Evolutionary conservation across 306 rosid species (phyloP).

Genomic region (Carpinus viminea): DNA sequence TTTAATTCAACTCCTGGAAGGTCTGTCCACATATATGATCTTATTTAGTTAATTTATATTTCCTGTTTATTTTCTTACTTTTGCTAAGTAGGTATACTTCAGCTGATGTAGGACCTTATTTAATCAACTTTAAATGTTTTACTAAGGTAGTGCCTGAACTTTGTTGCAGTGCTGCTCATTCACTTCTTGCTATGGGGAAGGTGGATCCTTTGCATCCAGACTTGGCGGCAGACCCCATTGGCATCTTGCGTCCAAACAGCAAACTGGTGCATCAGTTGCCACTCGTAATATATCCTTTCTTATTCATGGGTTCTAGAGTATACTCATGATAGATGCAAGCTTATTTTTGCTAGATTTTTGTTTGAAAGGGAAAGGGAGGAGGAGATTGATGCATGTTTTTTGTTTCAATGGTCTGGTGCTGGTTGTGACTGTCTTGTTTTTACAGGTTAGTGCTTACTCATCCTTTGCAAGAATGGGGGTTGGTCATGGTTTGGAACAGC

Average conservation of each 20-base stretch:
- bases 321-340: conserved; percentile 1
- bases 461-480: conserved; percentile 74
- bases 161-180: conserved; percentile 87
- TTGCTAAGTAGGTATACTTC: neutral
- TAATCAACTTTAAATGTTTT: conserved; percentile 7
- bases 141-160: conserved; percentile 32
- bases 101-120: neutral
- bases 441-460: conserved; percentile 93
- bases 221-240: conserved; percentile 85
- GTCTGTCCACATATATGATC: conserved; percentile 36
- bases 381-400: conserved; percentile 10
- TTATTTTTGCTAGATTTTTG: neutral
- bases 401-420: conserved; percentile 4
- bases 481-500: conserved; percentile 73
- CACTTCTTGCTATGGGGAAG: conserved; percentile 93
- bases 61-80: neutral
- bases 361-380: neutral
- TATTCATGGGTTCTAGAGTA: conserved; percentile 5
- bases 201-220: conserved; percentile 86
- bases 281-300: conserved; percentile 55
- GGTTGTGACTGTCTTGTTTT: conserved; percentile 8
- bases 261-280: conserved; percentile 92
- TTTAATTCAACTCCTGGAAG: conserved; percentile 96
- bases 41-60: neutral
- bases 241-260: conserved; percentile 87